phyloP scores from a whole-genome alignment of 371 early-diverging fungal species.

The Mucor plumbeus region DNA sequence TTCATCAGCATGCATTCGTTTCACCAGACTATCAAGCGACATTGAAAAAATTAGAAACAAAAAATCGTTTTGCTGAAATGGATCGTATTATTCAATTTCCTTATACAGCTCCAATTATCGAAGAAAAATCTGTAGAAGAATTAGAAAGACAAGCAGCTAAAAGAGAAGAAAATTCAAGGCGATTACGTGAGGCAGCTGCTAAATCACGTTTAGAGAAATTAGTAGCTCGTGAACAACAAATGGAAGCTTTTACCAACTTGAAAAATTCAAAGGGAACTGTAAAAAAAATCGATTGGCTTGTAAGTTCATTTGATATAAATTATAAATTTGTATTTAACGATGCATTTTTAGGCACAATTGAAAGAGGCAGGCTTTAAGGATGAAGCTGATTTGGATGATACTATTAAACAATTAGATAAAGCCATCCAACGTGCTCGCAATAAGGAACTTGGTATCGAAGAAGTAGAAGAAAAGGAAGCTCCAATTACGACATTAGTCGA shows the following conservation, averaged over 20 bases:
- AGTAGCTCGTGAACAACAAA: conserved; percentile 60
- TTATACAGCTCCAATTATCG: conserved; percentile 65
- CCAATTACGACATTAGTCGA: conserved; percentile 79
- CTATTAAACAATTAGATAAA: conserved; percentile 70
- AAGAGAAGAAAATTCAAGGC: conserved; percentile 73
- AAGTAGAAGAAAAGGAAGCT: conserved; percentile 74
- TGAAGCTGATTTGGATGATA: conserved; percentile 76
- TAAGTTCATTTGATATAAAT: conserved; percentile 19
- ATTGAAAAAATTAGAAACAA: conserved; percentile 59
- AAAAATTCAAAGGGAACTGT: conserved; percentile 55
- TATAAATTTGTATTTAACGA: neutral
- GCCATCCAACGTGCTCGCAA: conserved; percentile 76
- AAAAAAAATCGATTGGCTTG: conserved; percentile 62
- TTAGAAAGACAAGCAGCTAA: conserved; percentile 73
- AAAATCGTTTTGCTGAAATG: conserved; percentile 56
- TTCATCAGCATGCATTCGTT: conserved; percentile 71
- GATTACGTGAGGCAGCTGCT: conserved; percentile 81
- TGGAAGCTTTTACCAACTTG: conserved; percentile 62
- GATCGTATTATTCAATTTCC: conserved; percentile 80
- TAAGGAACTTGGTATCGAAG: conserved; percentile 82
- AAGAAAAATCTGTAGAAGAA: conserved; percentile 83
- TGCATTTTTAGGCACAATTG: conserved; percentile 55
- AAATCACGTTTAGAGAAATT: conserved; percentile 81
- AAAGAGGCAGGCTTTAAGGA: conserved; percentile 70
- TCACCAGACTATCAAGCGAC: conserved; percentile 77